A percentile compares a stretch with the other conserved stretches of the same genome.
Conservation (phyloP, 2,329 filamentous ascomycete genomes). For the Fusarium veterinarium region DNA sequence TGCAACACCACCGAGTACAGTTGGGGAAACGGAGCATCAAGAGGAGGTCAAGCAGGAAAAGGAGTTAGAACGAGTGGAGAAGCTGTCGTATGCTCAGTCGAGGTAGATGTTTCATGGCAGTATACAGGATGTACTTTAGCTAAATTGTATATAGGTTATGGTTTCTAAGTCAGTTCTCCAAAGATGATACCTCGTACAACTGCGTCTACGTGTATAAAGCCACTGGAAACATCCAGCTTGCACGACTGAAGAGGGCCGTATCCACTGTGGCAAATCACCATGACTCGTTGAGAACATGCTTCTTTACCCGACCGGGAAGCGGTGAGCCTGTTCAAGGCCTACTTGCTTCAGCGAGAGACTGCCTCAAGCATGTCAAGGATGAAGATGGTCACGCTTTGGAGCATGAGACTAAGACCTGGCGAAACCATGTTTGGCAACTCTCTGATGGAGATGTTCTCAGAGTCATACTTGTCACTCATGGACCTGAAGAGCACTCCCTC, state of each 20-base stretch:
- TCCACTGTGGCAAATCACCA: not conserved
- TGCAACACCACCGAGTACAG: not conserved
- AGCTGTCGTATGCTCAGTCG: not conserved
- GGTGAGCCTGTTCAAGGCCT: conserved; percentile 1
- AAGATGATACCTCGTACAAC: not conserved
- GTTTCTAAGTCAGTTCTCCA: conserved; percentile 3
- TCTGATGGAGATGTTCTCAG: not conserved
- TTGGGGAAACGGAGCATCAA: not conserved
- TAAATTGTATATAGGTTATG: conserved; percentile 10
- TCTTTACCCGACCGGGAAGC: not conserved
- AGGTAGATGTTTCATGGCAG: not conserved
- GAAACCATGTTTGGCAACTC: not conserved
- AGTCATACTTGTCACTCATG: not conserved
- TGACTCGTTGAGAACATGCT: not conserved
- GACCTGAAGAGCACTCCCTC: not conserved
- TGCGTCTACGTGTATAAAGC: not conserved
- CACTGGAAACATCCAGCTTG: not conserved
- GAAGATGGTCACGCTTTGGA: not conserved
- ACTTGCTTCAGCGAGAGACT: not conserved
- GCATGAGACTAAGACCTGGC: not conserved
- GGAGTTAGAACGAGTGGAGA: not conserved
- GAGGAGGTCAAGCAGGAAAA: not conserved
- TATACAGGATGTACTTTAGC: not conserved
- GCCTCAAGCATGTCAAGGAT: not conserved
- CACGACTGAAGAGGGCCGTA: not conserved